Evolutionary conservation across 495 filamentous ascomycete genomes (phyloP).

Genomic region (Penicillium malachiteum): DNA sequence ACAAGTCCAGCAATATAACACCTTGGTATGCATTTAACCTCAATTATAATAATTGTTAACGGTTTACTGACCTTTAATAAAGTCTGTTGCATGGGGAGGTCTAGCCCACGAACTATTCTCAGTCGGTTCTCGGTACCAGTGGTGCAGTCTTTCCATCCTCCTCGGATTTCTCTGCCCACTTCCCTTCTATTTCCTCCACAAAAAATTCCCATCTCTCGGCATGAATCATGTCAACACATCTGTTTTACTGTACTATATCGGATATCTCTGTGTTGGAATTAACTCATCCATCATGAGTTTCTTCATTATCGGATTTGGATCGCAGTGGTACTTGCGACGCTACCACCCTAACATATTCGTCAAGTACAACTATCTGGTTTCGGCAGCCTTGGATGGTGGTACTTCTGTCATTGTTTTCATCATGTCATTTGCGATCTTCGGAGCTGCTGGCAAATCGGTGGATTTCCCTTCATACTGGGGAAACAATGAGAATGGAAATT

Average conservation of each 20-base stretch:
- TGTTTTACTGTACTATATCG: not conserved
- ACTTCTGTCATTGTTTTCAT: conserved; percentile 2
- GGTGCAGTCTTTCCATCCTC: conserved; percentile 1
- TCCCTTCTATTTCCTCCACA: conserved; percentile 3
- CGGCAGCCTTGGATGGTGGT: conserved; percentile 1
- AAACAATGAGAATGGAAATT: conserved; percentile 2
- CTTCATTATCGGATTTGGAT: conserved; percentile 2
- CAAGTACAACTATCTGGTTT: conserved; percentile 5
- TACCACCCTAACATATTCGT: conserved; percentile 4
- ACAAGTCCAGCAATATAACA: conserved; percentile 5
- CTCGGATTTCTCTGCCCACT: not conserved
- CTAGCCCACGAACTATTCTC: conserved; percentile 5
- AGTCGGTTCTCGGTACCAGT: not conserved
- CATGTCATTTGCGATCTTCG: conserved; percentile 2
- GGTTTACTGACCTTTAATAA: too few species aligned
- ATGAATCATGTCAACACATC: not conserved
- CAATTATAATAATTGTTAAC: too few species aligned
- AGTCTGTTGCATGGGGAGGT: conserved; percentile 5
- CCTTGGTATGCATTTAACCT: conserved; percentile 6
- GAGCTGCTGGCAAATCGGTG: not conserved
- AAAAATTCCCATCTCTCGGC: not conserved
- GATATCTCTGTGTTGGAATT: conserved; percentile 1
- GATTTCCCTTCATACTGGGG: conserved; percentile 2
- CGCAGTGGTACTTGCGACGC: conserved; percentile 3
- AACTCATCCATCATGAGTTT: conserved; percentile 4